Base-by-base conservation (phyloP, 805 yeast species). In the Metschnikowia bowlesiae region DNA sequence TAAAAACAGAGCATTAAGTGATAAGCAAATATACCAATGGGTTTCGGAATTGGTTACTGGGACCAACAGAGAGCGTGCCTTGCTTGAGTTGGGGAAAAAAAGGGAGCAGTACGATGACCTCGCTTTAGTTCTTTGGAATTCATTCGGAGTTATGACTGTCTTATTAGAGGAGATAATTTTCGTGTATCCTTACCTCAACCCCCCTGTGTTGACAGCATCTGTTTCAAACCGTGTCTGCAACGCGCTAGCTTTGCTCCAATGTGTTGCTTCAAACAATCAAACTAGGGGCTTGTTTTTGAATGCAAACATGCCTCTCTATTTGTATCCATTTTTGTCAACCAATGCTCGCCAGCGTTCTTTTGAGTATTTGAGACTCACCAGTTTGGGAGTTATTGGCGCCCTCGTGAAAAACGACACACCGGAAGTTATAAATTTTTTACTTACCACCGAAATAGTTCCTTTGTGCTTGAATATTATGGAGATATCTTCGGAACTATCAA, bases 391-490 rank as follows among this genome's bases (percentile, higher is more conserved):
- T 6, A 88, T 92, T 64, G 99, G 99, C 18, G 98, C 99, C 0
- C 74, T 92, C 49, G 98, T 94, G 28, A 92, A 94, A 61, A 92
- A 91, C 66, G 99, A 92, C 63, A 87, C 96, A 4, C 89, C 96
- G 13, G 96, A 92, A 59, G 98, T 92, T 40, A 91, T 94, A 54
- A 87, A 87, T 54, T 92, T 94, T 63, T 71, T 92, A 61, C 75
- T 92, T 41, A 84, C 96, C n/a, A 94, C 99, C 0, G 99, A 92
- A 66, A 92, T 94, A 59, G 95, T 94, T 33, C 99, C 99, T 5
- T 71, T 94, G 49, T 94, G 99, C 65, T 74, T 92, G 52, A 84
- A 94, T 60, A 92, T 94, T 54, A 92, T 92, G 96, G 98, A 92
- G 65, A 83, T 91, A 1, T 89, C 96, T 7, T 86, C 96, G 0